Percentiles rank a stretch among this genome's conserved stretches.
Evolutionary conservation across 371 early-diverging fungal genomes (phyloP).

Genomic region (Choanephora cucurbitarum): DNA sequence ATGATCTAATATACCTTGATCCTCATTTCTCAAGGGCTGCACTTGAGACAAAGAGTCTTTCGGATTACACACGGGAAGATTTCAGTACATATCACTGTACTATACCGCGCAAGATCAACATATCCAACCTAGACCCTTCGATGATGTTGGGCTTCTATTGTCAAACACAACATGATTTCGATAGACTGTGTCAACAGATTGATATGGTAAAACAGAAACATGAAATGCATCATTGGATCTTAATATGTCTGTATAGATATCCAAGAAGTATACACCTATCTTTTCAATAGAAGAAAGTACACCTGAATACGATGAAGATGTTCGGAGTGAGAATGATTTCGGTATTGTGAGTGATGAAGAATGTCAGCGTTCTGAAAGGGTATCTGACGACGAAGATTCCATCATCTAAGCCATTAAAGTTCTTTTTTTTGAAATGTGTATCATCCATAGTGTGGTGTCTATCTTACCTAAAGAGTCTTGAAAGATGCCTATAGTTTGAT

Average conservation of each 20-base stretch:
- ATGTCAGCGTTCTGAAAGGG: no score
- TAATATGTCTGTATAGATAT: no score
- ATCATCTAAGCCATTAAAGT: no score
- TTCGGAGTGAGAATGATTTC: slow-evolving; percentile 55
- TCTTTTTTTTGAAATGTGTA: no score
- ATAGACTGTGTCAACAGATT: slow-evolving; percentile 60
- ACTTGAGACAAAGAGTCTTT: slow-evolving; percentile 53
- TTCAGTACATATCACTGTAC: slow-evolving; percentile 83
- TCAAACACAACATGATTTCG: slow-evolving; percentile 62
- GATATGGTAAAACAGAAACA: slow-evolving; percentile 40
- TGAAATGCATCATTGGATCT: no score
- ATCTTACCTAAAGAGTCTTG: no score
- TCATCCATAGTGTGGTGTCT: no score
- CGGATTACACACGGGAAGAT: slow-evolving; percentile 63
- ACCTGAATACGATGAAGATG: slow-evolving; percentile 69
- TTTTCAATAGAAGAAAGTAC: slow-evolving; percentile 66
- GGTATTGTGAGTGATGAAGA: slow-evolving; percentile 54
- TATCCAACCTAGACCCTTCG: slow-evolving; percentile 86
- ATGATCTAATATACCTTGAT: slow-evolving; percentile 89
- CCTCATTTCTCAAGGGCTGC: slow-evolving; percentile 87
- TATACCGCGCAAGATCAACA: slow-evolving; percentile 68
- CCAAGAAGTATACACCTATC: slow-evolving; percentile 56
- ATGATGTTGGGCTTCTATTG: slow-evolving; percentile 93
- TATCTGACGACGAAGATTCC: no score
- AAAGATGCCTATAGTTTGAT: no score